These are phyloP conservation scores for Quercus glauca DNA, from an alignment of 306 rosid species.

Conservation along the genomic window DNA sequence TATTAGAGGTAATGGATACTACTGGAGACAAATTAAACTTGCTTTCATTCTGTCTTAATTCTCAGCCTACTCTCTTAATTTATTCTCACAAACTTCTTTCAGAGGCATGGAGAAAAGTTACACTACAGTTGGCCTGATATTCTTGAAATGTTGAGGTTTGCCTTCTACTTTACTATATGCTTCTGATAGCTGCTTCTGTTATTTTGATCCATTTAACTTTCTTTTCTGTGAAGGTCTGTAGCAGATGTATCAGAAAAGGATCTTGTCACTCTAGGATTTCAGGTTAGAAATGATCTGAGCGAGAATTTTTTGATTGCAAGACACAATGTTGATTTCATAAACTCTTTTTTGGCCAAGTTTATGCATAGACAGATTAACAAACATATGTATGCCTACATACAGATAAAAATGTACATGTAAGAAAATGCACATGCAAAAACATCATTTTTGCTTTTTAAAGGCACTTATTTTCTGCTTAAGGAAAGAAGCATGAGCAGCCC, in stretches of 20 bases:
- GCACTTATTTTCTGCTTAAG: background rate
- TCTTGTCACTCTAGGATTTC: constrained; percentile 88
- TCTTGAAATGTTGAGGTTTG: constrained; percentile 95
- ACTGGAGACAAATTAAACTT: constrained; percentile 17
- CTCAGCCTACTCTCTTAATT: constrained; percentile 20
- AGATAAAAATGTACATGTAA: background rate
- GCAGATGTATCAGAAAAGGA: constrained; percentile 94
- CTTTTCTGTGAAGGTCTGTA: constrained; percentile 64
- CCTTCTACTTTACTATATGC: constrained; percentile 13
- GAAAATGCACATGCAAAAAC: background rate
- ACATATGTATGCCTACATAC: background rate
- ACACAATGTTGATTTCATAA: background rate
- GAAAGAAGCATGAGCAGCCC: background rate
- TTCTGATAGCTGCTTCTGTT: constrained; percentile 12
- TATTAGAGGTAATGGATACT: constrained; percentile 69
- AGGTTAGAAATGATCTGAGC: constrained; percentile 52
- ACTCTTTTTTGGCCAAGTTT: background rate
- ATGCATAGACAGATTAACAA: background rate
- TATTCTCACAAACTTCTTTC: constrained; percentile 26
- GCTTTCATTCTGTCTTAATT: constrained; percentile 21
- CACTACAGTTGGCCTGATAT: constrained; percentile 86
- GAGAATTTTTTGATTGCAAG: background rate
- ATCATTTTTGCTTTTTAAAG: background rate
- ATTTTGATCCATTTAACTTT: constrained; percentile 26
- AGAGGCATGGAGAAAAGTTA: constrained; percentile 93